Conservation (phyloP, 2,329 filamentous ascomycete species). For the Alternaria ventricosa region DNA sequence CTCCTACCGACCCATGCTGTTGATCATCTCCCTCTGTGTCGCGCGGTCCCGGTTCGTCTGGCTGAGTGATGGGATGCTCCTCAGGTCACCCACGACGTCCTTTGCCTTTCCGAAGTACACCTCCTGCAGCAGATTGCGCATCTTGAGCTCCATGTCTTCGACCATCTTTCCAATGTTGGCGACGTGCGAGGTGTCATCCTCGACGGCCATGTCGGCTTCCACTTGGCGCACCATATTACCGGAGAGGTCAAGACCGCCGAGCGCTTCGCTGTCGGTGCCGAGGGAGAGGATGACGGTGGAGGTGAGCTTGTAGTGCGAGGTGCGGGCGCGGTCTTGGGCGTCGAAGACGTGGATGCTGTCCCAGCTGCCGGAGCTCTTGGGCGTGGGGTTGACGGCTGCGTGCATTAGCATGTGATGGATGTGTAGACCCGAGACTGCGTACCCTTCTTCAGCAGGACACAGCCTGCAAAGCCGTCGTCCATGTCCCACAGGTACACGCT, state of each 20-base stretch:
- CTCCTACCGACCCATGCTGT: conserved; percentile 51
- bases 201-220: conserved; percentile 87
- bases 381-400: conserved; percentile 70
- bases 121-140: conserved; percentile 97
- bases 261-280: conserved; percentile 68
- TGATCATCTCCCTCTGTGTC: conserved; percentile 88
- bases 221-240: conserved; percentile 98
- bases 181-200: conserved; percentile 91
- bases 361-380: conserved; percentile 81
- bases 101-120: conserved; percentile 99
- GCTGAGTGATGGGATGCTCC: conserved; percentile 83
- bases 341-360: conserved; percentile 99
- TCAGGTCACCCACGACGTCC: conserved; percentile 94
- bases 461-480: conserved; percentile 96
- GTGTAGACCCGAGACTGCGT: conserved; percentile 37
- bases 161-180: conserved; percentile 90
- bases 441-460: conserved; percentile 95
- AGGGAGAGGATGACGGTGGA: conserved; percentile 94
- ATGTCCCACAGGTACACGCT: conserved; percentile 98
- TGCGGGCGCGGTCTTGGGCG: conserved; percentile 88
- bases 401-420: conserved; percentile 17
- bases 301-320: conserved; percentile 96
- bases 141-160: conserved; percentile 99
- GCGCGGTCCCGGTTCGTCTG: conserved; percentile 84
- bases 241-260: conserved; percentile 89